Evolutionary conservation across 805 yeast genomes (phyloP), one percentile per base, ranked within the genome.

Genomic region (Jamesozyma hellenica): DNA sequence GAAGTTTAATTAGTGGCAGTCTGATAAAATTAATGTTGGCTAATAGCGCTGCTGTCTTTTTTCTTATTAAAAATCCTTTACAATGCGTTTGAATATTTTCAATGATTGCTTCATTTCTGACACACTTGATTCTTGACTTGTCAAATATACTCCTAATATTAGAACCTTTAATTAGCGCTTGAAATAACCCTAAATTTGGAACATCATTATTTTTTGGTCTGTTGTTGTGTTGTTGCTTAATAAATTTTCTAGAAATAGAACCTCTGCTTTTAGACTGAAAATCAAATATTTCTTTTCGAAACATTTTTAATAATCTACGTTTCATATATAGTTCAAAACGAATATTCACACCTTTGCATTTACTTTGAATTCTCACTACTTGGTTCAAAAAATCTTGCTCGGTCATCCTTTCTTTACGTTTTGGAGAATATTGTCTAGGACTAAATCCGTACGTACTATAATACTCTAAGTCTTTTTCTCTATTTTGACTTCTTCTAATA

Each of bases 291-390:
- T 72, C 74, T 11, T 69, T 71, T 6, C 68, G 68, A 48, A 74
- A 75, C 1, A 82, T 71, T 42, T 70, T 72, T 23, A 82, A 53
- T 65, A 82, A 69, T 43, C 79, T 78, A 42, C 68, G 69, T 47
- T 74, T 72, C 28, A 82, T 80, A 55, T 76, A 77, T 63, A 78
- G 65, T 16, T 64, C 62, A 53, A 79, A 82, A 38, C 95, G 69
- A 40, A 74, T 63, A 31, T 75, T 65, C 0, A 83, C 77, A 15
- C 92, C 94, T 47, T 85, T 66, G 14, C 83, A 71, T 18, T 77
- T 60, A 0, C 92, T 74, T 56, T 87, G 95, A 14, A 87, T 62
- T 40, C 61, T 65, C 29, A 70, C 60, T 29, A 80, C 70, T 5
- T 38, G 39, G 8, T 47, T 56, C 37, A 52, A 45, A 44, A 52